Conservation (phyloP, 2,329 filamentous ascomycete genomes). For the Penicillium sp. region DNA sequence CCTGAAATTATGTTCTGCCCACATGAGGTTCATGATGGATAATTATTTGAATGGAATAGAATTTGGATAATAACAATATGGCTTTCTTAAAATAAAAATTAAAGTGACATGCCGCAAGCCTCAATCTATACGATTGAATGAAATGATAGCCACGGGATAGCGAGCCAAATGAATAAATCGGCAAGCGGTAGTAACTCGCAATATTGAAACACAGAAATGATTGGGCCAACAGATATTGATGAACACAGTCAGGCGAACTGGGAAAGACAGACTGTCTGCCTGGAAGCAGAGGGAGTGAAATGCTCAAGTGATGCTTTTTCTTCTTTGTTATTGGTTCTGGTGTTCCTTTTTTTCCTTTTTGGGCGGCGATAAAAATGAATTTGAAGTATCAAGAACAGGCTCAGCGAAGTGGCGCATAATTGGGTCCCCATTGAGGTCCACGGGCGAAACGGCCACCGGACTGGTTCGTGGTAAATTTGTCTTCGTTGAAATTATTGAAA, state of each 20-base stretch:
- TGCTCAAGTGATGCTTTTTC: background rate
- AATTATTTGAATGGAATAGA: constrained; percentile 1
- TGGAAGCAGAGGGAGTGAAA: background rate
- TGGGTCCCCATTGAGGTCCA: constrained; percentile 38
- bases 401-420: constrained; percentile 40
- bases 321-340: background rate
- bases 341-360: background rate
- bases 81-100: constrained; percentile 2
- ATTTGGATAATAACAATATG: constrained; percentile 15
- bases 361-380: background rate
- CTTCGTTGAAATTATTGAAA: constrained; percentile 53
- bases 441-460: constrained; percentile 37
- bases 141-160: constrained; percentile 7
- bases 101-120: constrained; percentile 6
- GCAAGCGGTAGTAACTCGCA: constrained; percentile 10
- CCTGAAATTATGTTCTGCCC: background rate
- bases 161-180: constrained; percentile 21
- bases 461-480: constrained; percentile 41
- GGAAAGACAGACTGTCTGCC: background rate
- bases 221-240: constrained; percentile 1
- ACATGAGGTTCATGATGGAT: background rate
- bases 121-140: constrained; percentile 1
- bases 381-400: background rate
- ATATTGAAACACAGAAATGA: constrained; percentile 12
- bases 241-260: background rate